These are phyloP conservation scores for Penicillium corylophilum DNA, from an alignment of 2,329 filamentous ascomycete genomes.

Conservation along the genomic window DNA sequence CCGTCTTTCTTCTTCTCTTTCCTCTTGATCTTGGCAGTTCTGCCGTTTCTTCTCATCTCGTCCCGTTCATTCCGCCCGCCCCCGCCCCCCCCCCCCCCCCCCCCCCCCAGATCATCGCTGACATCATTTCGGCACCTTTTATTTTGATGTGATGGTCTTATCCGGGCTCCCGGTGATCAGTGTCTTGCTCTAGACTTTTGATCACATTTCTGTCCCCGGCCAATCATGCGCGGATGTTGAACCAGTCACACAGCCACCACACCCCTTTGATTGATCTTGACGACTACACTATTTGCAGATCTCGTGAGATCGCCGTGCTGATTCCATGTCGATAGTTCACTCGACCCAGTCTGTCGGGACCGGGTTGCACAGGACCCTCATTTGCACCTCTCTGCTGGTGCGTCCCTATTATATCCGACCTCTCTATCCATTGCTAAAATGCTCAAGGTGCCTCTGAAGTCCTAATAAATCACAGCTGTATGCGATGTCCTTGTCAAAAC, in stretches of 20 bases:
- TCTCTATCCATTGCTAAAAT: background rate
- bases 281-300: conserved; percentile 1
- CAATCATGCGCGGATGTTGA: background rate
- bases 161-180: background rate
- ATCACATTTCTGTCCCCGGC: background rate
- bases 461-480: conserved; percentile 10
- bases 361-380: conserved; percentile 6
- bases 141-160: background rate
- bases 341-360: conserved; percentile 11
- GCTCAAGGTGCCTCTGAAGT: background rate
- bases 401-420: background rate
- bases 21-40: no score
- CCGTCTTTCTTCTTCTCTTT: no score
- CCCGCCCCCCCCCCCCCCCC: no score
- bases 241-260: background rate
- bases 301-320: conserved; percentile 9
- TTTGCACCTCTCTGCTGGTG: background rate
- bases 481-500: conserved; percentile 41
- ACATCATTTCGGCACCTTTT: conserved; percentile 7
- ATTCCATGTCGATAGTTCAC: conserved; percentile 10
- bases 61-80: no score
- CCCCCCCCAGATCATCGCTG: conserved; percentile 4
- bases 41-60: no score
- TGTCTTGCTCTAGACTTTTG: background rate
- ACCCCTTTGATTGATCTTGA: background rate